Percentiles rank a stretch among this genome's conserved stretches.
phyloP scores from a whole-genome alignment of 495 filamentous ascomycete genomes.

The Clavariopsis aquatica region DNA sequence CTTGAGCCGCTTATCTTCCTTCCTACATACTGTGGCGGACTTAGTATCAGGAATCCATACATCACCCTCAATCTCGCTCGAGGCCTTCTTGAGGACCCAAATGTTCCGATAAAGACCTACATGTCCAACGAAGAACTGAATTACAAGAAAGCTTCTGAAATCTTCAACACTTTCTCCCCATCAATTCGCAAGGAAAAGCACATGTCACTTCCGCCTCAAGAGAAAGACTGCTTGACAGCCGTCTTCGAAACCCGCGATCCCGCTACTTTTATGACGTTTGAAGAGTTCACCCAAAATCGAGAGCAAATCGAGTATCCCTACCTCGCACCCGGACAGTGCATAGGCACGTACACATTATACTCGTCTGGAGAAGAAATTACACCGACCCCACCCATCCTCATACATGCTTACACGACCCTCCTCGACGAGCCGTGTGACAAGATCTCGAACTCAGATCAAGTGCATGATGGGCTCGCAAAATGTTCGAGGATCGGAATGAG shows the following conservation, averaged over 20 bases:
- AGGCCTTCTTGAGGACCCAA: slow-evolving; percentile 7
- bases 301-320: background rate
- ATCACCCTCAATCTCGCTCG: slow-evolving; percentile 21
- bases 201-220: background rate
- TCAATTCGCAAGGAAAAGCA: slow-evolving; percentile 4
- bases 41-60: slow-evolving; percentile 34
- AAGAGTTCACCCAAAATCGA: slow-evolving; percentile 13
- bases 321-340: background rate
- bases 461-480: background rate
- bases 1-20: slow-evolving; percentile 31
- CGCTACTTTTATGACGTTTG: slow-evolving; percentile 17
- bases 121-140: background rate
- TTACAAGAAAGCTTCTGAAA: background rate
- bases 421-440: slow-evolving; percentile 11
- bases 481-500: background rate
- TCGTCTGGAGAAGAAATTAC: background rate
- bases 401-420: slow-evolving; percentile 3
- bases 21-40: slow-evolving; percentile 27
- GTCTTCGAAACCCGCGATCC: slow-evolving; percentile 2
- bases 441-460: background rate
- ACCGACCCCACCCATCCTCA: background rate
- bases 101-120: slow-evolving; percentile 3
- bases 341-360: background rate
- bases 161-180: slow-evolving; percentile 2
- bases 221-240: slow-evolving; percentile 2